These are phyloP conservation scores for Fusarium liriodendri DNA, from an alignment of 2,329 filamentous ascomycete species.

Conservation along the genomic window DNA sequence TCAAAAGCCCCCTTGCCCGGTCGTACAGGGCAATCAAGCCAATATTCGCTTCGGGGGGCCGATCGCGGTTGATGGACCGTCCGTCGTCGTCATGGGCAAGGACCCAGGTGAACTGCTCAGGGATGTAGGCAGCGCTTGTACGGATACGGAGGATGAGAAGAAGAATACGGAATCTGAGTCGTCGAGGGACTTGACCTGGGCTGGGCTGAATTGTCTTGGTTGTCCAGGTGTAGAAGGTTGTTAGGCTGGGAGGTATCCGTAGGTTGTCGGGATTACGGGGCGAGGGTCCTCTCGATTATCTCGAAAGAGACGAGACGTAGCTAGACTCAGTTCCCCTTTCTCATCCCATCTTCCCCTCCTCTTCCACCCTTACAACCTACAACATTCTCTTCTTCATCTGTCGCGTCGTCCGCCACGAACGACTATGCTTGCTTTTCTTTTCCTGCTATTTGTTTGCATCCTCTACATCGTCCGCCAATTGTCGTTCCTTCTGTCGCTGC, in stretches of 20 bases:
- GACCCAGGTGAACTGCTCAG: background rate
- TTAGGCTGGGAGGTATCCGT: background rate
- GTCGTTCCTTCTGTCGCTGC: constrained; percentile 30
- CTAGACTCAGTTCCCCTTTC: constrained; percentile 19
- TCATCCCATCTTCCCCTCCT: constrained; percentile 2
- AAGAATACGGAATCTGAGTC: constrained; percentile 10
- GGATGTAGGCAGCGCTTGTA: background rate
- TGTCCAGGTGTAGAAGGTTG: background rate
- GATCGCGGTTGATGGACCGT: constrained; percentile 27
- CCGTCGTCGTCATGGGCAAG: constrained; percentile 4
- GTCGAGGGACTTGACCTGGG: background rate
- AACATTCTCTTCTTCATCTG: background rate
- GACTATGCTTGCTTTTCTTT: constrained; percentile 39
- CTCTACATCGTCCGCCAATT: constrained; percentile 32
- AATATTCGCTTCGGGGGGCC: constrained; percentile 10
- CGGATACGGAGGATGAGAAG: constrained; percentile 4
- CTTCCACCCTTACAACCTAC: constrained; percentile 22
- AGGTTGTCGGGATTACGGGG: constrained; percentile 23
- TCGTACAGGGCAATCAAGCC: constrained; percentile 38
- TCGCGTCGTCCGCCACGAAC: constrained; percentile 19
- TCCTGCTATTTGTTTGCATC: constrained; percentile 28
- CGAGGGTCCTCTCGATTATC: constrained; percentile 8
- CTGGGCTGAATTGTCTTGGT: constrained; percentile 23
- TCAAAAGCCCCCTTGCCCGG: constrained; percentile 16
- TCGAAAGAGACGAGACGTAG: constrained; percentile 1